A percentile compares a stretch with the other conserved stretches of the same genome.
Conservation (phyloP, 345 rosid genomes). For the Syzygium grande region DNA sequence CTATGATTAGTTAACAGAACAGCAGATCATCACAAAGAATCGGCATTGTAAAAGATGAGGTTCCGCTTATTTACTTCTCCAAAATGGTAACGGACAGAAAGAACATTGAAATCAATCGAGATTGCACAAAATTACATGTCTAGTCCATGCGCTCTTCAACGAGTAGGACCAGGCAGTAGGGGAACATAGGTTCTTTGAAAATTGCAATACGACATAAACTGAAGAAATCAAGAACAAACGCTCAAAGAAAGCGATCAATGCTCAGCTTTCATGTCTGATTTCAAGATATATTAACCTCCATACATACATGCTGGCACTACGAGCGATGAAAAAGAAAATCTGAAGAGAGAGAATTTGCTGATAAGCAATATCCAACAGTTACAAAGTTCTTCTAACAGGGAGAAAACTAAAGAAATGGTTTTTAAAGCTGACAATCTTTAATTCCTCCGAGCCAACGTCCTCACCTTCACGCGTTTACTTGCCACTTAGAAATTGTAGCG, state of each 20-base stretch:
- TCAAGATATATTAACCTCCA: neutral
- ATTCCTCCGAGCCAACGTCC: neutral
- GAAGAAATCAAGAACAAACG: neutral
- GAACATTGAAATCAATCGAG: neutral
- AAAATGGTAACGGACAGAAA: neutral
- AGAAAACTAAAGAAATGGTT: neutral
- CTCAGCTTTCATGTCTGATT: neutral
- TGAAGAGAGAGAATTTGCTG: neutral
- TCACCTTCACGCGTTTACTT: neutral
- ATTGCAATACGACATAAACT: neutral
- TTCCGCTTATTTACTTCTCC: neutral
- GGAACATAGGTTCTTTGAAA: neutral
- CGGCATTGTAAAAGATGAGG: neutral
- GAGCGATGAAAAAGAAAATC: neutral
- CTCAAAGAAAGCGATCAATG: neutral
- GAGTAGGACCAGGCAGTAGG: neutral
- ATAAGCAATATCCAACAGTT: neutral
- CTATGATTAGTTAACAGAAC: neutral
- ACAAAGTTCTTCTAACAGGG: neutral
- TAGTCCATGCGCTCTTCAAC: neutral
- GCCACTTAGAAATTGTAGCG: neutral
- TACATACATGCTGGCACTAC: neutral
- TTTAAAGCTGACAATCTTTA: neutral
- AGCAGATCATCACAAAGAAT: neutral
- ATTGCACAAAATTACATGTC: neutral